These are phyloP conservation scores for Pythium folliculosum DNA, from an alignment of 352 stramenopile species.

Conservation along the genomic window DNA sequence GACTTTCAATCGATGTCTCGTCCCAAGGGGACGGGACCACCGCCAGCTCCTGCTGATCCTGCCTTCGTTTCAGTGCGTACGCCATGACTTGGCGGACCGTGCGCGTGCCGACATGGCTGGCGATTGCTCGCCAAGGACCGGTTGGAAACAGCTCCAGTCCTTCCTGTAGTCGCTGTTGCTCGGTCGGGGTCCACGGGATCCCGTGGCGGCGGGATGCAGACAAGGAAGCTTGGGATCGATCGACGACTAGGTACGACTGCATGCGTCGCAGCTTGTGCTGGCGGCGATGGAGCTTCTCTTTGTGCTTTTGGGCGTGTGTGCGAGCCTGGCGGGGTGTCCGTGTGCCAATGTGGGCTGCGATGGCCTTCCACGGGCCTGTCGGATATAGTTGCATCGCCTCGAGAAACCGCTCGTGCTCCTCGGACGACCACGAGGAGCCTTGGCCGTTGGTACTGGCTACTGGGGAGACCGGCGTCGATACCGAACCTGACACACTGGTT, in stretches of 20 bases:
- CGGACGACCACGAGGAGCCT: constrained; percentile 12
- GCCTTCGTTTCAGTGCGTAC: constrained; percentile 50
- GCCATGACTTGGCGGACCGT: constrained; percentile 41
- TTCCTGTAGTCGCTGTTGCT: constrained; percentile 44
- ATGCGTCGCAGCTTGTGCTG: constrained; percentile 18
- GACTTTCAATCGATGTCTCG: background rate
- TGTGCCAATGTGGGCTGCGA: constrained; percentile 21
- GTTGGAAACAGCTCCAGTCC: constrained; percentile 38
- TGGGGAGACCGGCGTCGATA: background rate
- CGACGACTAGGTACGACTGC: constrained; percentile 5
- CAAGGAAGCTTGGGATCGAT: background rate
- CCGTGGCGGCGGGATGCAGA: background rate
- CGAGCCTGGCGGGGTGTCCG: constrained; percentile 16
- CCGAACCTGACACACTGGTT: too few species aligned
- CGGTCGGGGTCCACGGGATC: constrained; percentile 39
- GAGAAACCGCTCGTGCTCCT: constrained; percentile 31
- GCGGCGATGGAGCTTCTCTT: constrained; percentile 18
- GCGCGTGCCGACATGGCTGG: constrained; percentile 8
- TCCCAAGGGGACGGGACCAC: background rate
- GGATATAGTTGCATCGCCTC: constrained; percentile 25
- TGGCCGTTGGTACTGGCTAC: background rate
- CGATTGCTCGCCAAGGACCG: constrained; percentile 6
- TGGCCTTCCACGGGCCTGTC: constrained; percentile 14
- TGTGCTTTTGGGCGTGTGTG: constrained; percentile 22
- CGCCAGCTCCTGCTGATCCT: constrained; percentile 27